A percentile compares a stretch with the other conserved stretches of the same genome.
Conservation (phyloP, 192 early-diverging fungal genomes). For the Rhizoclosmatium globosum region DNA sequence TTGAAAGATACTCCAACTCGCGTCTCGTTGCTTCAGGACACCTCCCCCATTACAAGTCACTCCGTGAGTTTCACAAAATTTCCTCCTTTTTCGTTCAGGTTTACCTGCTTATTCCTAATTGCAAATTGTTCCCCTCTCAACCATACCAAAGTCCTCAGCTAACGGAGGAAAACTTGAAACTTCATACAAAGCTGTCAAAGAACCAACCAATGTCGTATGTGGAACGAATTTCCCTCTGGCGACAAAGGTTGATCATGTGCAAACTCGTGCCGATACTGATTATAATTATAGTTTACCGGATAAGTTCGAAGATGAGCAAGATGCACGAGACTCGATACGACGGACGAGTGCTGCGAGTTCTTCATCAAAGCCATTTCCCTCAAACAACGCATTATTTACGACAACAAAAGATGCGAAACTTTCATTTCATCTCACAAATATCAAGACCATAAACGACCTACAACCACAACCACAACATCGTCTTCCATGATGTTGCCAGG, state of each 20-base stretch:
- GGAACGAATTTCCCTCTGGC: slow-evolving; percentile 28
- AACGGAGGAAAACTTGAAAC: slow-evolving; percentile 29
- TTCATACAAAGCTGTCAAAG: slow-evolving; percentile 6
- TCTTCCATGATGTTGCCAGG: neutral
- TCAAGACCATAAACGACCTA: slow-evolving; percentile 2
- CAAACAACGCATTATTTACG: neutral
- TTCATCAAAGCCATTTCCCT: neutral
- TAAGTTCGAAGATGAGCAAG: slow-evolving; percentile 21
- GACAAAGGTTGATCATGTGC: slow-evolving; percentile 9
- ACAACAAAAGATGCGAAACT: neutral
- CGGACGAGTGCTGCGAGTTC: neutral
- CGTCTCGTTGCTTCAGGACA: too few species aligned
- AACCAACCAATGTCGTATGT: slow-evolving; percentile 34
- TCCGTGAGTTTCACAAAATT: too few species aligned
- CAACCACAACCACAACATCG: neutral
- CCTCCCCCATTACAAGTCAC: too few species aligned
- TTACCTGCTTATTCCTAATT: neutral
- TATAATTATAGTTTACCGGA: slow-evolving; percentile 14
- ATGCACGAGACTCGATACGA: slow-evolving; percentile 12
- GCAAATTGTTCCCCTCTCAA: neutral
- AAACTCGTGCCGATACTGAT: neutral
- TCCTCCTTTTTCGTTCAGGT: neutral
- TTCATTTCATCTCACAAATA: neutral
- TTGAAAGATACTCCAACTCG: too few species aligned
- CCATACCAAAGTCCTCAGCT: neutral